These are phyloP conservation scores for Alternaria gansuensis DNA, from an alignment of 2,329 filamentous ascomycete species.

Conservation along the genomic window DNA sequence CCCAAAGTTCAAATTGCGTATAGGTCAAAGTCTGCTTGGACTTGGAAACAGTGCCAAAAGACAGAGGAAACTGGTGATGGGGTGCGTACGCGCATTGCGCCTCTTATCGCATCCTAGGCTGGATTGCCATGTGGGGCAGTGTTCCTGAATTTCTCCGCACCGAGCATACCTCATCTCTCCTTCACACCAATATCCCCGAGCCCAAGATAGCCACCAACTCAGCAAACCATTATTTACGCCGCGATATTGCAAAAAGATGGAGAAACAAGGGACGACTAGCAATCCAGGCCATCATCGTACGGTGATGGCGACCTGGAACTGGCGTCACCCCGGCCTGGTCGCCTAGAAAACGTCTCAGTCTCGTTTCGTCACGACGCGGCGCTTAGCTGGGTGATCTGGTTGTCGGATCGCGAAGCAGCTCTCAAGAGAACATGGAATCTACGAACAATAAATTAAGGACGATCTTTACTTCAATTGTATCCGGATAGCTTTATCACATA, in stretches of 20 bases:
- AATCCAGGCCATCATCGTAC: not conserved
- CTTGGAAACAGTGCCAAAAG: not conserved
- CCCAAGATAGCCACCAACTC: not conserved
- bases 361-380: constrained; percentile 2
- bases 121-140: constrained; percentile 1
- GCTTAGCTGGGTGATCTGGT: not conserved
- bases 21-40: not conserved
- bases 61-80: not conserved
- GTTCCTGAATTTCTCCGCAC: constrained; percentile 4
- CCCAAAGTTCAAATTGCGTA: not conserved
- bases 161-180: not conserved
- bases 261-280: not conserved
- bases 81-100: not conserved
- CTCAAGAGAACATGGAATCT: not conserved
- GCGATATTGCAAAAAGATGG: not conserved
- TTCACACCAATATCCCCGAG: not conserved
- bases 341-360: not conserved
- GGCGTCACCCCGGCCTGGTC: not conserved
- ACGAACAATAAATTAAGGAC: not conserved
- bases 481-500: not conserved
- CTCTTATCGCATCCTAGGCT: not conserved
- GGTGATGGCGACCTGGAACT: not conserved
- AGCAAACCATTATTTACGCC: not conserved
- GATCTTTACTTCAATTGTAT: not conserved
- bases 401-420: not conserved